Evolutionary conservation across 805 yeast species (phyloP).

Genomic region (Kluyveromyces wickerhamii): DNA sequence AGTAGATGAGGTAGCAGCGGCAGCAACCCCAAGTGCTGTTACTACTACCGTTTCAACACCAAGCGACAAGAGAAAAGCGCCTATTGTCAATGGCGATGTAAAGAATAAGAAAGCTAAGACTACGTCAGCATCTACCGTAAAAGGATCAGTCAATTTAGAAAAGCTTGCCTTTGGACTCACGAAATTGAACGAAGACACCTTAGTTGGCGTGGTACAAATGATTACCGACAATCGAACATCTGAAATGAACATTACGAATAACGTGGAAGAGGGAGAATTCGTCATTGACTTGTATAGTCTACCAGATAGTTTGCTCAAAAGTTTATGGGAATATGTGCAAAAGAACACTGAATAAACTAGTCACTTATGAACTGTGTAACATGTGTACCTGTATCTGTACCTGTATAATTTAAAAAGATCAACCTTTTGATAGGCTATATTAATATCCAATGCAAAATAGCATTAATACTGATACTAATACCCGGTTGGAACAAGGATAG

Average conservation of each 20-base stretch:
- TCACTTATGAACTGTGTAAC: not conserved
- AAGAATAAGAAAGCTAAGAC: constrained; percentile 48
- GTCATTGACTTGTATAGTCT: constrained; percentile 91
- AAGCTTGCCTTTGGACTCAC: constrained; percentile 84
- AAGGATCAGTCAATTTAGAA: constrained; percentile 80
- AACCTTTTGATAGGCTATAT: not conserved
- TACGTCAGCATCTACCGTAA: constrained; percentile 37
- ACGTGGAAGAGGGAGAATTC: constrained; percentile 94
- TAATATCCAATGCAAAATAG: constrained; percentile 3
- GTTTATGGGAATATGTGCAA: constrained; percentile 90
- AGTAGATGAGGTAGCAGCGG: constrained; percentile 46
- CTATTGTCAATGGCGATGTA: constrained; percentile 24
- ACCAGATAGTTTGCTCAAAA: constrained; percentile 83
- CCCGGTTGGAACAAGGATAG: too few species aligned
- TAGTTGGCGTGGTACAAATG: constrained; percentile 94
- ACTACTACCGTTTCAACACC: constrained; percentile 15
- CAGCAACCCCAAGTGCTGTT: constrained; percentile 11
- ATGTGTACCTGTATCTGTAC: not conserved
- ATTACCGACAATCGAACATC: constrained; percentile 91
- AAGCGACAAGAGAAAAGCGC: constrained; percentile 25
- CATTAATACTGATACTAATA: too few species aligned
- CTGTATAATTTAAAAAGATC: not conserved
- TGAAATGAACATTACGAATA: constrained; percentile 93
- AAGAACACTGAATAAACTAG: constrained; percentile 42
- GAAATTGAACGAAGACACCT: constrained; percentile 83